Conservation (phyloP, 345 rosid species). For the Populus deltoides region DNA sequence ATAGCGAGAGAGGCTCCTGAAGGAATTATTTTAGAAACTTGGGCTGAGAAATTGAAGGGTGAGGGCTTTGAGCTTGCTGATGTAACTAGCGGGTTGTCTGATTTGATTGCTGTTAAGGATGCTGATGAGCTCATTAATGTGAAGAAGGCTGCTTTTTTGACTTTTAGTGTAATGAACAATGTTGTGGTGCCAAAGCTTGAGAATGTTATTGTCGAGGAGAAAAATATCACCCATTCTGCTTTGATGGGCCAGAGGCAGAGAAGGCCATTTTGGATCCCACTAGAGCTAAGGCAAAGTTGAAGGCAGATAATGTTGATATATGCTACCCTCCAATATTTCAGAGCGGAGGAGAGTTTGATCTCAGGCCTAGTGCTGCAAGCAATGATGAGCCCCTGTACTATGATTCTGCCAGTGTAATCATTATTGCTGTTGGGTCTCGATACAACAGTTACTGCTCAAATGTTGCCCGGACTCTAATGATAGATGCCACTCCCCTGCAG, state of each 20-base stretch:
- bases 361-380: conserved; percentile 84
- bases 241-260: conserved; percentile 85
- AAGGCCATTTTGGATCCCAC: conserved; percentile 77
- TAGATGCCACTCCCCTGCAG: conserved; percentile 73
- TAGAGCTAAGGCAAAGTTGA: conserved; percentile 71
- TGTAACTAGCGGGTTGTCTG: conserved; percentile 68
- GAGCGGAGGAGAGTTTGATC: conserved; percentile 90
- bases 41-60: conserved; percentile 57
- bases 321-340: conserved; percentile 94
- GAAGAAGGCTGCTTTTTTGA: conserved; percentile 77
- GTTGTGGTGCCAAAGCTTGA: conserved; percentile 83
- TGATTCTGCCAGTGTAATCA: conserved; percentile 77
- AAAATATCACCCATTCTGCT: conserved; percentile 62
- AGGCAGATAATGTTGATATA: conserved; percentile 77
- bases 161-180: conserved; percentile 72
- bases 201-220: conserved; percentile 82
- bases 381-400: conserved; percentile 69
- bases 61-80: conserved; percentile 58
- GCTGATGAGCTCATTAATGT: conserved; percentile 59
- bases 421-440: conserved; percentile 78
- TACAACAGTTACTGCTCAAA: conserved; percentile 89
- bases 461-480: conserved; percentile 69
- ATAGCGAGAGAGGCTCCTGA: conserved; percentile 72
- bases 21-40: conserved; percentile 75
- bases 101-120: conserved; percentile 76